These are phyloP conservation scores for Penicillium simplicissimum DNA, from an alignment of 495 filamentous ascomycete genomes.

Conservation along the genomic window DNA sequence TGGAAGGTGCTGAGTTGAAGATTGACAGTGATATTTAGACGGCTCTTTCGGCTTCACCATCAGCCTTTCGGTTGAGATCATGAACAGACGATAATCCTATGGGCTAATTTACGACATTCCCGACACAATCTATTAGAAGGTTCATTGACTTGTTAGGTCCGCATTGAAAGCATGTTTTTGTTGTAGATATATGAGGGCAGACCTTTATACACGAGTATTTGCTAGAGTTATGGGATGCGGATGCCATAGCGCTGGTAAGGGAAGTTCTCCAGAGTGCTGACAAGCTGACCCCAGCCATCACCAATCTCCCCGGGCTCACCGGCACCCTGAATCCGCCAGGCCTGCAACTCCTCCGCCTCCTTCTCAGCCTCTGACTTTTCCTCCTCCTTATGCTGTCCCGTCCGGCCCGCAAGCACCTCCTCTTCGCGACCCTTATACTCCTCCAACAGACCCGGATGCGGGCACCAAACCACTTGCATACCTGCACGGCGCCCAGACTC, in stretches of 20 bases:
- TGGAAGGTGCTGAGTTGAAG: no score
- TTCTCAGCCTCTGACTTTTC: slow-evolving; percentile 49
- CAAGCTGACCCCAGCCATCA: slow-evolving; percentile 73
- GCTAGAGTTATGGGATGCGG: slow-evolving; percentile 16
- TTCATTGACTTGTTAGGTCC: no score
- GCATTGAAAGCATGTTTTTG: not conserved
- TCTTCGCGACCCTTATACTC: slow-evolving; percentile 74
- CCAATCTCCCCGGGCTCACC: slow-evolving; percentile 52
- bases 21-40: no score
- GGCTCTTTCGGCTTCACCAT: no score
- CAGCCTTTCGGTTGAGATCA: no score
- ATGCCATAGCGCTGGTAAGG: slow-evolving; percentile 75
- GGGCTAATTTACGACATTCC: not conserved
- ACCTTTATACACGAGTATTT: not conserved
- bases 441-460: slow-evolving; percentile 75
- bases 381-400: slow-evolving; percentile 63
- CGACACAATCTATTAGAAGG: no score
- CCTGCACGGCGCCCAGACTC: slow-evolving; percentile 89
- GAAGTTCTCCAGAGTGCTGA: slow-evolving; percentile 65
- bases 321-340: slow-evolving; percentile 48
- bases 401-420: slow-evolving; percentile 81
- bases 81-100: not conserved
- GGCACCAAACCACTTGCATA: slow-evolving; percentile 93
- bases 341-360: slow-evolving; percentile 44
- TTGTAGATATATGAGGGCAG: not conserved